These are phyloP conservation scores for Crassisporium funariophilum DNA, from an alignment of 768 basidiomycete genomes.

Conservation along the genomic window DNA sequence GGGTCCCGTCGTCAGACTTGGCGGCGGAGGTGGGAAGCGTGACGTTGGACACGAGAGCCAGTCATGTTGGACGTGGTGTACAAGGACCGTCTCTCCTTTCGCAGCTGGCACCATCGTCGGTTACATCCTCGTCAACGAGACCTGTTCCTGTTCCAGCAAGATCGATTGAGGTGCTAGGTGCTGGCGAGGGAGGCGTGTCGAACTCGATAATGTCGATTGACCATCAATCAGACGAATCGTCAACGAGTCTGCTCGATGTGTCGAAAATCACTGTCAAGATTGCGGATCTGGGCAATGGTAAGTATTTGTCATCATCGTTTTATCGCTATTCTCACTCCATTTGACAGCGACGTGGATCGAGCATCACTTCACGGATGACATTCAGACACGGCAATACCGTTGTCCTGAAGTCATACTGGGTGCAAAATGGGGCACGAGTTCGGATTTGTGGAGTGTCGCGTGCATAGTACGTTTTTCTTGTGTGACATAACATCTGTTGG, in stretches of 20 bases:
- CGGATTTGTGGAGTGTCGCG: slow-evolving; percentile 96
- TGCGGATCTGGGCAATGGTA: slow-evolving; percentile 95
- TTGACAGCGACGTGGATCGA: slow-evolving; percentile 86
- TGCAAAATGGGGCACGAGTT: slow-evolving; percentile 93
- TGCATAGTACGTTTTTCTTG: slow-evolving; percentile 69
- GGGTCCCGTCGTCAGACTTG: slow-evolving; percentile 33
- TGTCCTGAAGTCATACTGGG: slow-evolving; percentile 98
- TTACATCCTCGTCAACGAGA: slow-evolving; percentile 41
- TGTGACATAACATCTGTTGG: not conserved
- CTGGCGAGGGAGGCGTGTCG: slow-evolving; percentile 20
- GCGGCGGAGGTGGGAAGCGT: slow-evolving; percentile 43
- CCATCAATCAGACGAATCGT: slow-evolving; percentile 33
- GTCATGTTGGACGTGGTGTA: slow-evolving; percentile 28
- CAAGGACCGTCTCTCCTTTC: slow-evolving; percentile 73
- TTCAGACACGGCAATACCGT: slow-evolving; percentile 95
- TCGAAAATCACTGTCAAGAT: slow-evolving; percentile 94
- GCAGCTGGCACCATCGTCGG: slow-evolving; percentile 60
- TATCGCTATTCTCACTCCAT: slow-evolving; percentile 2
- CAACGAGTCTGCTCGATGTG: slow-evolving; percentile 22
- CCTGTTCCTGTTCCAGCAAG: slow-evolving; percentile 28
- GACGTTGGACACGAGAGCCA: slow-evolving; percentile 34
- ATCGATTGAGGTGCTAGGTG: slow-evolving; percentile 17
- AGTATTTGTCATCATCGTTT: slow-evolving; percentile 27
- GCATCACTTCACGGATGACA: slow-evolving; percentile 98
- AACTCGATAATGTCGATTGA: slow-evolving; percentile 38